A percentile compares a stretch with the other conserved stretches of the same genome.
Conservation (phyloP, 805 yeast genomes). For the Suhomyces sp. region DNA sequence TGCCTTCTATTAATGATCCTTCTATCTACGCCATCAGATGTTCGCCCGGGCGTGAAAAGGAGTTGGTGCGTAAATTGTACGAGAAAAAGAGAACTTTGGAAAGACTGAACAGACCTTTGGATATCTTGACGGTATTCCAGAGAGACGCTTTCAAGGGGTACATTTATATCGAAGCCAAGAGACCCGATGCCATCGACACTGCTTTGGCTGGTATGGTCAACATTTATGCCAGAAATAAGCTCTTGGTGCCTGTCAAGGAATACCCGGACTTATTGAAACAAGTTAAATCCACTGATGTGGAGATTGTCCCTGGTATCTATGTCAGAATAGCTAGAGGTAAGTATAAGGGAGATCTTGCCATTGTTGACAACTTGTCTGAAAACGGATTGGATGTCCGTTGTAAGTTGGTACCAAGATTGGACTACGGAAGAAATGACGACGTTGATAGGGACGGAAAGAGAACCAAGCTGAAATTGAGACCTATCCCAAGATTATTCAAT, state of each 20-base stretch:
- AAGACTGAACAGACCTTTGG: conserved; percentile 73
- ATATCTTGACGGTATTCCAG: conserved; percentile 86
- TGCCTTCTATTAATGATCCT: conserved; percentile 96
- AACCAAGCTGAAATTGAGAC: conserved; percentile 63
- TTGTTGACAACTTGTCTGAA: conserved; percentile 89
- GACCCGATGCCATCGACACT: conserved; percentile 85
- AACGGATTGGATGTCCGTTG: conserved; percentile 95
- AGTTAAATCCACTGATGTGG: conserved; percentile 81
- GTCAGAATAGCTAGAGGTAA: conserved; percentile 89
- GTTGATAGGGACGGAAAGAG: conserved; percentile 47
- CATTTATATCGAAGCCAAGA: conserved; percentile 90
- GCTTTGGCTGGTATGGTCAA: conserved; percentile 90
- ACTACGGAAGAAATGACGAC: conserved; percentile 71
- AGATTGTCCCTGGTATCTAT: conserved; percentile 87
- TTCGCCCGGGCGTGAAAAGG: conserved; percentile 91
- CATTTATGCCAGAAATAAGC: conserved; percentile 68
- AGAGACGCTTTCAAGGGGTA: conserved; percentile 92
- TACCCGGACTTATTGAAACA: conserved; percentile 91
- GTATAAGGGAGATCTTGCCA: conserved; percentile 89
- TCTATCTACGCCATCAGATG: conserved; percentile 94
- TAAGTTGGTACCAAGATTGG: conserved; percentile 88
- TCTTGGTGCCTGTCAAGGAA: conserved; percentile 92
- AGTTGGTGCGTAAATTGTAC: conserved; percentile 76
- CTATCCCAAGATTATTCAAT: conserved; percentile 82
- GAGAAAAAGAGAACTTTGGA: conserved; percentile 81